These are phyloP conservation scores for Penicillium sp. DNA, from an alignment of 2,329 filamentous ascomycete genomes.

Conservation along the genomic window DNA sequence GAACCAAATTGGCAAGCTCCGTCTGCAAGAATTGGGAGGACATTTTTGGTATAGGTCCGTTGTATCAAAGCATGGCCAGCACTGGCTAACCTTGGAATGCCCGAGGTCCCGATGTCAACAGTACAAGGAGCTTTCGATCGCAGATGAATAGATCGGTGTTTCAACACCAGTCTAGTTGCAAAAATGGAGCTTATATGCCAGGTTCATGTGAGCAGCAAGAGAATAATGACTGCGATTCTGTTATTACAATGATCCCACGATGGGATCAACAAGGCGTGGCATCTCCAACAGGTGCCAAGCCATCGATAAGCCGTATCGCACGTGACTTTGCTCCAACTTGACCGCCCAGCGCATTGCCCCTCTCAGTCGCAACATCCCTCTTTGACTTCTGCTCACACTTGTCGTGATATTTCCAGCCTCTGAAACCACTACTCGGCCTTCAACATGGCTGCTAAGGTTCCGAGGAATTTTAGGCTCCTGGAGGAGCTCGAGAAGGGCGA, in stretches of 20 bases:
- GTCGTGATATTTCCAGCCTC: not conserved
- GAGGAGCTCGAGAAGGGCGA: conserved; percentile 99
- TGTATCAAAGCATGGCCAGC: conserved; percentile 27
- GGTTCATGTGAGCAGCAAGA: not conserved
- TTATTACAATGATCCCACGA: conserved; percentile 8
- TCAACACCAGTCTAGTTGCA: not conserved
- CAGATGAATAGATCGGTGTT: not conserved
- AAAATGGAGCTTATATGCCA: not conserved
- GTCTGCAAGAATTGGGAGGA: conserved; percentile 80
- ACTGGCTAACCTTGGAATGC: conserved; percentile 4
- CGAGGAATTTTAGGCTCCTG: conserved; percentile 88
- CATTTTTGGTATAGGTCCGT: conserved; percentile 50
- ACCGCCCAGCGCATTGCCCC: conserved; percentile 16
- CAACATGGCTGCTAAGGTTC: conserved; percentile 64
- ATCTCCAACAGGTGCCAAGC: conserved; percentile 19
- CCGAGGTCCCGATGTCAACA: conserved; percentile 12
- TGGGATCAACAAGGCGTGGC: conserved; percentile 19
- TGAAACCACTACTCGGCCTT: not conserved
- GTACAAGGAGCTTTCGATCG: conserved; percentile 4
- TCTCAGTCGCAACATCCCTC: conserved; percentile 10
- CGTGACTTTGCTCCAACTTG: conserved; percentile 12
- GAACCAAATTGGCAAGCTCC: conserved; percentile 81
- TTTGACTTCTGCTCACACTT: conserved; percentile 1
- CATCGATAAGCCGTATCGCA: conserved; percentile 21
- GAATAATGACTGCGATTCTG: not conserved